phyloP scores from a whole-genome alignment of 139 green algal genomes.

The Dunaliella primolecta region DNA sequence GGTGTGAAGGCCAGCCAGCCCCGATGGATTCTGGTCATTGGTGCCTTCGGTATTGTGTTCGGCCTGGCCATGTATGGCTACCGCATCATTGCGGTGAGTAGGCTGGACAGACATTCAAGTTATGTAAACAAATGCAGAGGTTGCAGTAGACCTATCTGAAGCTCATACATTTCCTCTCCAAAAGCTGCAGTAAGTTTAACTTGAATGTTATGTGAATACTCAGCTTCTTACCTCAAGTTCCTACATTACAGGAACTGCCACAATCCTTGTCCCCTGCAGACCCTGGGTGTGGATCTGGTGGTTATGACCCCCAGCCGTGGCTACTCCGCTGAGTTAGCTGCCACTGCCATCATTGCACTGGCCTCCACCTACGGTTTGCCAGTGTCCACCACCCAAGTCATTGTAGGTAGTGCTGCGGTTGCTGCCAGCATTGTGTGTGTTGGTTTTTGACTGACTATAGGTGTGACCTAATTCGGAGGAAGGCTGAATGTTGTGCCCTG shows the following conservation, averaged over 20 bases:
- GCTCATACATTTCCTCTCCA: no score
- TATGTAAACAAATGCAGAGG: no score
- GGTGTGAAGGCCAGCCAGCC: constrained; percentile 38
- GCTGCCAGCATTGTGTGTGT: neutral
- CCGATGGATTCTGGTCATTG: constrained; percentile 75
- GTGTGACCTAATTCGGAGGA: no score
- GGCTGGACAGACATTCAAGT: no score
- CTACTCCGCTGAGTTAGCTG: constrained; percentile 63
- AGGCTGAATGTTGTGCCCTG: no score
- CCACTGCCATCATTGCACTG: constrained; percentile 49
- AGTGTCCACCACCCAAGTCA: constrained; percentile 46
- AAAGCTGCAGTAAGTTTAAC: no score
- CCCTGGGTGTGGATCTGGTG: constrained; percentile 30
- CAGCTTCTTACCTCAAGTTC: no score
- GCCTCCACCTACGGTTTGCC: constrained; percentile 46
- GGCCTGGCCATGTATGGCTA: constrained; percentile 70
- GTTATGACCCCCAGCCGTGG: constrained; percentile 57
- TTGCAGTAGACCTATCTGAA: no score
- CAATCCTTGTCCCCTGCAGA: neutral
- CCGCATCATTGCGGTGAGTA: no score
- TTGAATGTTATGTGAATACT: no score
- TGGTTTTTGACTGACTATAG: neutral
- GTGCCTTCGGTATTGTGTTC: constrained; percentile 71
- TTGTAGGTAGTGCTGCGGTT: neutral
- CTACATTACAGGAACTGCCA: no score